Base-by-base conservation (phyloP, 768 basidiomycete genomes). In the Podaxis mareebaensis region DNA sequence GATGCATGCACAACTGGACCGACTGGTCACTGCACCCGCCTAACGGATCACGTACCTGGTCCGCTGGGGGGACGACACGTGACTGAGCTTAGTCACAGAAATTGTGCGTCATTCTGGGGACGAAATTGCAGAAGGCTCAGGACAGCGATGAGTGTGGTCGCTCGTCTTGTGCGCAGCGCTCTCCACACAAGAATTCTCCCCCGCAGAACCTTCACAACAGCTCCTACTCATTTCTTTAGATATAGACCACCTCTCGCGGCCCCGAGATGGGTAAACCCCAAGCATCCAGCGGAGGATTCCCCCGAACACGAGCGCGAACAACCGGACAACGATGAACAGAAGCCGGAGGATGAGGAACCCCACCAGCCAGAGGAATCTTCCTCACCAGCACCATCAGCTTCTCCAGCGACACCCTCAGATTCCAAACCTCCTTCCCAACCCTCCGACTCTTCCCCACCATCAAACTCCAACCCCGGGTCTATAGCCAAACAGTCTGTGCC, bases 401-500 rank as follows among this genome's bases (percentile, higher is more conserved):
- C 67, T 52, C 20, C 66, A 1, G 57, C 72, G 5, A 58, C 72
- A 2, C 22, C 71, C 3, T 55, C 44, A 69, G 39, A 40, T 74
- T 38, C 70, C 77, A 4, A 68, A 67, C 42, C 61, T n/a, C 56
- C 53, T 1, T 48, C 55, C 10, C 61, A 70, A 30, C 65, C 72
- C 6, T 63, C 71, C 7, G 58, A 67, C 5, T 51, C 70, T 0
- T 62, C 72, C 17, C 72, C 71, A 24, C 71, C 73, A 10, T 80
- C 70, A 66, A 75, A 64, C 58, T 78, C 70, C 49, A 76, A 65
- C 63, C 79, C 71, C 44, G 80, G 66, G 67, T 82, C 90, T 22
- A 90, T 93, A 67, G 88, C 93, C 3, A 93, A 92, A 67, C 92
- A 92, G 63, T 88, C 91, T 15, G 89, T 97, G 3, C 95, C 96